phyloP scores from a whole-genome alignment of 2,329 filamentous ascomycete genomes.

The Ceratocystis lukuohia region DNA sequence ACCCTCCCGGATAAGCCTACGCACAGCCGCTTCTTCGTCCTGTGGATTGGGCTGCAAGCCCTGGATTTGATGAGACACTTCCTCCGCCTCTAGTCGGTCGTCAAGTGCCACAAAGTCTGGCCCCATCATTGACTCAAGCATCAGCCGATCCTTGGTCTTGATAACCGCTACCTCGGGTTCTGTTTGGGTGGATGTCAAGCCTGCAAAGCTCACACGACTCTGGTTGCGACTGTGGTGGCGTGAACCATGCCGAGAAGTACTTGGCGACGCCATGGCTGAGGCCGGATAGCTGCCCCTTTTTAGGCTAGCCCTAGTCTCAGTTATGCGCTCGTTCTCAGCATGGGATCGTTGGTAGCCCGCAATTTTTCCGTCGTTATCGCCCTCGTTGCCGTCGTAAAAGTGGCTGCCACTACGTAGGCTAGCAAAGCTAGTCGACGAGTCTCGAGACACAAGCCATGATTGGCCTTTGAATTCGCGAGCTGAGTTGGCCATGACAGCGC shows the following conservation, averaged over 20 bases:
- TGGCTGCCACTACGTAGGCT: conserved; percentile 40
- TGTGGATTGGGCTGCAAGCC: conserved; percentile 32
- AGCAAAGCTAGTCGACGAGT: conserved; percentile 49
- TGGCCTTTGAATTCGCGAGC: conserved; percentile 56
- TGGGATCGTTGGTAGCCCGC: conserved; percentile 35
- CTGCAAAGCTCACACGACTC: conserved; percentile 34
- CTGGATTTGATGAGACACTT: conserved; percentile 6
- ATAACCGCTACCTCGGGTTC: neutral
- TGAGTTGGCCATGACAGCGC: conserved; percentile 47
- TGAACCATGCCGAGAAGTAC: conserved; percentile 2
- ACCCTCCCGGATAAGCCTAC: conserved; percentile 41
- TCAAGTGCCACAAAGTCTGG: conserved; percentile 53
- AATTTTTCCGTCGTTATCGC: conserved; percentile 29
- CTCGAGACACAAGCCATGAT: conserved; percentile 52
- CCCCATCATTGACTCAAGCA: conserved; percentile 25
- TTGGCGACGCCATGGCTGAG: conserved; percentile 9
- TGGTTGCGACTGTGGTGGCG: conserved; percentile 33
- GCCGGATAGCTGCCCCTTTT: conserved; percentile 12
- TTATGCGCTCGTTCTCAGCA: neutral
- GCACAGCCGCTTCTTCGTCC: conserved; percentile 46
- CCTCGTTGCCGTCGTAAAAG: neutral
- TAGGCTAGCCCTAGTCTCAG: conserved; percentile 7
- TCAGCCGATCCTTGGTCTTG: conserved; percentile 10
- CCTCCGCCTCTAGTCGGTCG: conserved; percentile 39
- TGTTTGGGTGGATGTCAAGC: conserved; percentile 6